A percentile compares a stretch with the other conserved stretches of the same genome.
Conservation (phyloP, 345 rosid species). For the Populus pruinosa region DNA sequence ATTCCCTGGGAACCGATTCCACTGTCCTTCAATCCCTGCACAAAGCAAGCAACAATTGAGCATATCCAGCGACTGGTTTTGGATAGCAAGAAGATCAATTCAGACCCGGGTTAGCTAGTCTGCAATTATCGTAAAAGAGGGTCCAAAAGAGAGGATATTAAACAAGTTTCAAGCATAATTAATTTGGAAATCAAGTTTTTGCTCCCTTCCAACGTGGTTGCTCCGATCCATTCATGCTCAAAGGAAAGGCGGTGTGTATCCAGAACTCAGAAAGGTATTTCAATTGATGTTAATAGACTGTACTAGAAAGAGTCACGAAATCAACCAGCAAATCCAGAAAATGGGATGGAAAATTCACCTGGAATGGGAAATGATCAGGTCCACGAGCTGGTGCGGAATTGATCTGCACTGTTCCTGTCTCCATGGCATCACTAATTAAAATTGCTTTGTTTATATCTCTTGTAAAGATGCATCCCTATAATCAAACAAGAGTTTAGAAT, state of each 20-base stretch:
- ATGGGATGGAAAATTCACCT: slow-evolving; percentile 6
- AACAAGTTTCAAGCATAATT: no score
- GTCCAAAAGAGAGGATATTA: no score
- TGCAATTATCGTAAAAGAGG: no score
- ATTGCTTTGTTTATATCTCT: slow-evolving; percentile 32
- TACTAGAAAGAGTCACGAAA: background rate
- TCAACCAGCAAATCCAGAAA: background rate
- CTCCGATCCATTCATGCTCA: no score
- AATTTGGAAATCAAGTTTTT: no score
- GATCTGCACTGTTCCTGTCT: slow-evolving; percentile 35
- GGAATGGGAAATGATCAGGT: slow-evolving; percentile 36
- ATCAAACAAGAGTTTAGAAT: background rate
- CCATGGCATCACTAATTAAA: slow-evolving; percentile 33
- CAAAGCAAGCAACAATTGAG: background rate
- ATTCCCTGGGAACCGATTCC: slow-evolving; percentile 95
- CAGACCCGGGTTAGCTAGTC: no score
- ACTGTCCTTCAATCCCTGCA: slow-evolving; percentile 88
- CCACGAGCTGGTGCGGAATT: slow-evolving; percentile 33
- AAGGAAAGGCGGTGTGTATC: no score
- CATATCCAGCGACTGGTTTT: no score
- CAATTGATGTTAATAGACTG: no score
- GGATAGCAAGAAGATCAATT: no score
- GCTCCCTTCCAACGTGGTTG: no score
- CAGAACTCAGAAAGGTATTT: no score
- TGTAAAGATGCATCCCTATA: slow-evolving; percentile 28